Evolutionary conservation across 352 stramenopile genomes (phyloP).

Genomic region (Phytophthora pisi): DNA sequence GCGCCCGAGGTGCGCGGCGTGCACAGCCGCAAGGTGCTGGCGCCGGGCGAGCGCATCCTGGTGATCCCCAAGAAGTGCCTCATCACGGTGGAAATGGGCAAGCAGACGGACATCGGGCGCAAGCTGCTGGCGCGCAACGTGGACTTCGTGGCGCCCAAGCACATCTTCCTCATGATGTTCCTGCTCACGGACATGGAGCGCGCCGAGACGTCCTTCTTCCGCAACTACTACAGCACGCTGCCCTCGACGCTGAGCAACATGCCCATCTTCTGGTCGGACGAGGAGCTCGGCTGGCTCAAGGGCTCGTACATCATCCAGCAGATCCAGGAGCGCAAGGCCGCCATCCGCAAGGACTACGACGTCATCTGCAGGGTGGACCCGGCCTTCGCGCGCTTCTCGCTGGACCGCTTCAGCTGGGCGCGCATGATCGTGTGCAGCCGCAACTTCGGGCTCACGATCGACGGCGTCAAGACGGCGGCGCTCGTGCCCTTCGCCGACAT

Average conservation of each 20-base stretch:
- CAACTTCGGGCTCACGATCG: constrained; percentile 99
- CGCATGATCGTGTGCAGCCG: constrained; percentile 98
- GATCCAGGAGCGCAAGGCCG: constrained; percentile 95
- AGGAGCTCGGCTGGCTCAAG: constrained; percentile 93
- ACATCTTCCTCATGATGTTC: constrained; percentile 99
- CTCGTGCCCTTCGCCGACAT: constrained; percentile 99
- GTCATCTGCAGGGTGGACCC: constrained; percentile 94
- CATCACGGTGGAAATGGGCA: constrained; percentile 99
- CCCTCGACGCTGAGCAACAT: constrained; percentile 96
- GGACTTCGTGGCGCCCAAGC: constrained; percentile 98
- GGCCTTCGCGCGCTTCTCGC: constrained; percentile 91
- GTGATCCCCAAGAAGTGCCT: constrained; percentile 95
- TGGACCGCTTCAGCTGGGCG: constrained; percentile 98
- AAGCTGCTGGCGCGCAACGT: constrained; percentile 93
- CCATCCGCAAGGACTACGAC: constrained; percentile 98
- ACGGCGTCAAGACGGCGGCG: constrained; percentile 96
- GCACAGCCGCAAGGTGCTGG: constrained; percentile 89
- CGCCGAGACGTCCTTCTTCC: constrained; percentile 83
- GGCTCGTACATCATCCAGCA: constrained; percentile 93
- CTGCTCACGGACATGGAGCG: constrained; percentile 97
- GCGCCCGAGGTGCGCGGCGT: constrained; percentile 93
- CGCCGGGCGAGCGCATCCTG: constrained; percentile 88
- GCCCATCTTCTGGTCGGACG: constrained; percentile 98
- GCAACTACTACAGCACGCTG: constrained; percentile 98
- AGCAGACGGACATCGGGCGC: constrained; percentile 95